These are phyloP conservation scores for Scytalidium lignicola DNA, from an alignment of 2,329 filamentous ascomycete genomes.

Conservation along the genomic window DNA sequence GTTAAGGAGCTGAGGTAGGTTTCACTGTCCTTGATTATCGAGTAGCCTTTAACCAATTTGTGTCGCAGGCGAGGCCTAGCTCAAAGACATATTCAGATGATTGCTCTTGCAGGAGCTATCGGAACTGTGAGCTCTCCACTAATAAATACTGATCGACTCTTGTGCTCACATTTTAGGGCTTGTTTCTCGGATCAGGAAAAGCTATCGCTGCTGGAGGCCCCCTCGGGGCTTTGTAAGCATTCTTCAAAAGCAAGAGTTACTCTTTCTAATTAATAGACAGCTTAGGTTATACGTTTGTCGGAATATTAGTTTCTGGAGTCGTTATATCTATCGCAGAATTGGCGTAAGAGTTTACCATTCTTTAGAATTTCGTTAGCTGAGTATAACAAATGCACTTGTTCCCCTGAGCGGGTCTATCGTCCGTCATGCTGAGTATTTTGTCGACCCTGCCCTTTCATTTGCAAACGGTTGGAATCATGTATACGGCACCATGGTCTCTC, in stretches of 20 bases:
- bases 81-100: conserved; percentile 40
- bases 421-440: conserved; percentile 41
- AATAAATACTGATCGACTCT: background rate
- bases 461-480: conserved; percentile 43
- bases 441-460: conserved; percentile 44
- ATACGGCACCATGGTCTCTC: conserved; percentile 54
- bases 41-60: background rate
- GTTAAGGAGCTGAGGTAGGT: conserved; percentile 11
- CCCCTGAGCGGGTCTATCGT: conserved; percentile 46
- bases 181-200: conserved; percentile 47
- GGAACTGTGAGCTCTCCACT: conserved; percentile 31
- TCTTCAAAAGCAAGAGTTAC: background rate
- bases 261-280: conserved; percentile 5
- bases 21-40: background rate
- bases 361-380: background rate
- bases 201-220: conserved; percentile 47
- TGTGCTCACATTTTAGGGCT: conserved; percentile 28
- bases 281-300: conserved; percentile 45
- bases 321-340: conserved; percentile 47
- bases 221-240: conserved; percentile 38
- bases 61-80: conserved; percentile 37
- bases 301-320: conserved; percentile 43
- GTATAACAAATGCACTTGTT: conserved; percentile 31
- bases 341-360: conserved; percentile 22
- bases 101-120: conserved; percentile 39